A percentile compares a stretch with the other conserved stretches of the same genome.
Conservation (phyloP, 2,329 filamentous ascomycete genomes). For the Penicillium frequentans region DNA sequence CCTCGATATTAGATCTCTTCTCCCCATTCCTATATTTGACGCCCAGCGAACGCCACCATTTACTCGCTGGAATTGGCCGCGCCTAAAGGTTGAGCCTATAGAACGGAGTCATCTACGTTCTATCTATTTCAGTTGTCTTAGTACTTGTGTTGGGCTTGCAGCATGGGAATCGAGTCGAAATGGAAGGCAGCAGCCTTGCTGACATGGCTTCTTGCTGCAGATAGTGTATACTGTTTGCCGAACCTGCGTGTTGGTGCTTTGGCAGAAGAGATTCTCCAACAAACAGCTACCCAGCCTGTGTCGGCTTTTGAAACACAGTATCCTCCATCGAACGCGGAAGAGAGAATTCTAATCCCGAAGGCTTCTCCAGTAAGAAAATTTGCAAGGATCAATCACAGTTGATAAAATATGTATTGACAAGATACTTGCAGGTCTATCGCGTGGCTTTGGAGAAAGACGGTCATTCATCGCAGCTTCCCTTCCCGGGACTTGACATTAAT, state of each 20-base stretch:
- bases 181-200: constrained; percentile 33
- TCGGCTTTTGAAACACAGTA: constrained; percentile 35
- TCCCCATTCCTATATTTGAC: not conserved
- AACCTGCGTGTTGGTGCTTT: constrained; percentile 10
- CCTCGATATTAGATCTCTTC: not conserved
- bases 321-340: constrained; percentile 29
- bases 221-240: constrained; percentile 28
- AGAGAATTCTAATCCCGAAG: constrained; percentile 27
- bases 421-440: constrained; percentile 28
- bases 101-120: not conserved
- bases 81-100: not conserved
- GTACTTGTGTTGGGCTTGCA: not conserved
- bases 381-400: not conserved
- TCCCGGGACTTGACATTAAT: constrained; percentile 22
- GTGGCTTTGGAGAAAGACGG: constrained; percentile 32
- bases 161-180: constrained; percentile 8
- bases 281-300: constrained; percentile 14
- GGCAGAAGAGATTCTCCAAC: constrained; percentile 10
- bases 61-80: not conserved
- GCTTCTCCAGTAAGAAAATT: constrained; percentile 31
- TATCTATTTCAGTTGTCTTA: not conserved
- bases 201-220: constrained; percentile 36
- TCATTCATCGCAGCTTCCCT: constrained; percentile 28
- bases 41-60: not conserved
- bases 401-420: not conserved